A percentile compares a stretch with the other conserved stretches of the same genome.
Evolutionary conservation across 2,329 filamentous ascomycete species (phyloP).

Genomic region (Davidsoniella australis): DNA sequence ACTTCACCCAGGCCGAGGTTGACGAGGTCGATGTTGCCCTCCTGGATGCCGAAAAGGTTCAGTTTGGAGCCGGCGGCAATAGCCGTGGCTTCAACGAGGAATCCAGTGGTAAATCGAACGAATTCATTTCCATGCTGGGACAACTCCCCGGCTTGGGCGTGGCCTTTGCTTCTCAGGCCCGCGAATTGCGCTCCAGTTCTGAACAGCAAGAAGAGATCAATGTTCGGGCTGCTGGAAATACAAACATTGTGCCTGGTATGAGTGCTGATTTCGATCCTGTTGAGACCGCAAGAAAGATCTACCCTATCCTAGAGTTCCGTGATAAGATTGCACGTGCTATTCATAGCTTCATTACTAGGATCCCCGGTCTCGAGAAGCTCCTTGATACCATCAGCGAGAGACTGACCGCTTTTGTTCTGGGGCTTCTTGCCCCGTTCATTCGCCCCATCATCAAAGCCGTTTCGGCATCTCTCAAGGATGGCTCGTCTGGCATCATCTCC

Average conservation of each 20-base stretch:
- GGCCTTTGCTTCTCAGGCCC: slow-evolving; percentile 49
- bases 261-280: slow-evolving; percentile 61
- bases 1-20: slow-evolving; percentile 72
- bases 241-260: slow-evolving; percentile 54
- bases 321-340: slow-evolving; percentile 87
- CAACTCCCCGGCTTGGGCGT: slow-evolving; percentile 57
- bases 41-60: slow-evolving; percentile 44
- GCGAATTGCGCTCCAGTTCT: slow-evolving; percentile 41
- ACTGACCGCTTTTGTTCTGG: slow-evolving; percentile 79
- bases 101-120: slow-evolving; percentile 23
- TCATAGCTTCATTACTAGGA: slow-evolving; percentile 70
- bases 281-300: slow-evolving; percentile 65
- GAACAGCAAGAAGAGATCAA: slow-evolving; percentile 39
- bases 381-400: slow-evolving; percentile 90
- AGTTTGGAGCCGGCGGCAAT: slow-evolving; percentile 18
- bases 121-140: slow-evolving; percentile 56
- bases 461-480: slow-evolving; percentile 68
- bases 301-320: slow-evolving; percentile 83
- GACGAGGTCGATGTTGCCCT: slow-evolving; percentile 64
- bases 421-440: slow-evolving; percentile 78
- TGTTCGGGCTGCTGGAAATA: slow-evolving; percentile 23
- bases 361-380: slow-evolving; percentile 77
- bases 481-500: slow-evolving; percentile 54
- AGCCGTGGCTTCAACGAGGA: slow-evolving; percentile 19
- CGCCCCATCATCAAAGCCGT: slow-evolving; percentile 80